phyloP scores from a whole-genome alignment of 805 yeast genomes.

The Barnettozyma californica region DNA sequence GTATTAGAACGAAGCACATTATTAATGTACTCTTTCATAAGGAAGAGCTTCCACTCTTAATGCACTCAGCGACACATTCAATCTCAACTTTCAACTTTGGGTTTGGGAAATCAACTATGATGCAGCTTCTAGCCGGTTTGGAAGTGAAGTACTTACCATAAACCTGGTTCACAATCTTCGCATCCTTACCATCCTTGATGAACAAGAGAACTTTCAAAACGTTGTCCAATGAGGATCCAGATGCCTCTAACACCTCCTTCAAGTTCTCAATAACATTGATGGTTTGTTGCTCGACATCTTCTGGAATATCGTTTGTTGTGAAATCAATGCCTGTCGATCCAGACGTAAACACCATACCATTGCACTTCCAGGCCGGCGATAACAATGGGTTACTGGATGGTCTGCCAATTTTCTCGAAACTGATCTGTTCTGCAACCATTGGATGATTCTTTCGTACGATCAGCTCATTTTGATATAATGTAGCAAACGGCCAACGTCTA shows the following conservation, averaged over 20 bases:
- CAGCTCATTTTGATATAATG: too few relatives aligned
- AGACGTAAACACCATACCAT: constrained; percentile 43
- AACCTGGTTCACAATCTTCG: constrained; percentile 38
- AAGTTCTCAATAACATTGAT: constrained; percentile 38
- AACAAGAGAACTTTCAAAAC: constrained; percentile 47
- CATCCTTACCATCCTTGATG: constrained; percentile 38
- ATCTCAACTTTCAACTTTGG: constrained; percentile 44
- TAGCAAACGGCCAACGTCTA: too few relatives aligned
- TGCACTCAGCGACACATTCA: constrained; percentile 40
- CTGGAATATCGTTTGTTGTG: constrained; percentile 37
- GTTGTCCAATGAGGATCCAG: constrained; percentile 42
- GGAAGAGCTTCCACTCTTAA: constrained; percentile 1
- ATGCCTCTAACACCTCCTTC: constrained; percentile 34
- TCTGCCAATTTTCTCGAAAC: constrained; percentile 30
- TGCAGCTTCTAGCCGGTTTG: constrained; percentile 50
- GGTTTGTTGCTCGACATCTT: constrained; percentile 40
- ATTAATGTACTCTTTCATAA: background rate
- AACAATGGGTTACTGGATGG: constrained; percentile 27
- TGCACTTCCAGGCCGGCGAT: constrained; percentile 37
- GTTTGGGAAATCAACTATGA: constrained; percentile 48
- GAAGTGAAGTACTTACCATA: constrained; percentile 41
- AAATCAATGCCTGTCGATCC: constrained; percentile 41
- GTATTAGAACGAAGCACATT: too few relatives aligned
- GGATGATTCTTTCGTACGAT: background rate
- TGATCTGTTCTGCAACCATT: constrained; percentile 21